These are phyloP conservation scores for Ensete glaucum DNA, from an alignment of 176 grass and related monocot genomes.

Conservation along the genomic window DNA sequence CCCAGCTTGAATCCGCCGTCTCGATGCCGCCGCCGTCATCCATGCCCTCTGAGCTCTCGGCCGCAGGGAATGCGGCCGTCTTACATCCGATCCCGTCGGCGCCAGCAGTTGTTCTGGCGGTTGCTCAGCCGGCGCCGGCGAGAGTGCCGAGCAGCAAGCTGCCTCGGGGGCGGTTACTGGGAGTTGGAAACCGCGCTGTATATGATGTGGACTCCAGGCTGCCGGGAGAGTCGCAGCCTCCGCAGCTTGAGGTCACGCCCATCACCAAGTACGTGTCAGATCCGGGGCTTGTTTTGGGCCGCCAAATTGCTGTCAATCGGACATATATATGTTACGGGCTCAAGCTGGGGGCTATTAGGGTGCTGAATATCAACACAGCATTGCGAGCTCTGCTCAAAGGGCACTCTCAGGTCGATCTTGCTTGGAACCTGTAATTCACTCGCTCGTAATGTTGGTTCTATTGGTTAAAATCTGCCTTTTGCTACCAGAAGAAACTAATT, in stretches of 20 bases:
- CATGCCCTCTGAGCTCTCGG: constrained; percentile 25
- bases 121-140: constrained; percentile 25
- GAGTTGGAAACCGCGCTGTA: constrained; percentile 40
- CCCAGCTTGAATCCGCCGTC: constrained; percentile 41
- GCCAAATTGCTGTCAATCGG: constrained; percentile 84
- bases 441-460: neutral
- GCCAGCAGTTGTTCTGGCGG: constrained; percentile 24
- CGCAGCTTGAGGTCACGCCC: constrained; percentile 85
- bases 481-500: neutral
- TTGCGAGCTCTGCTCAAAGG: constrained; percentile 74
- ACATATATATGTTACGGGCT: constrained; percentile 88
- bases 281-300: constrained; percentile 65
- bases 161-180: constrained; percentile 62
- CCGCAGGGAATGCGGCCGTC: constrained; percentile 16
- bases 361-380: constrained; percentile 91
- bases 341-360: constrained; percentile 67
- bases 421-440: neutral
- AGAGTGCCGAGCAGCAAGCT: constrained; percentile 78
- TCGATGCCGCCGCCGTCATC: constrained; percentile 36
- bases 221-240: constrained; percentile 58
- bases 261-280: constrained; percentile 95
- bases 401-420: constrained; percentile 49
- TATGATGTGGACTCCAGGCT: constrained; percentile 76
- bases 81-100: constrained; percentile 34
- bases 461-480: neutral